Evolutionary conservation across 2,329 filamentous ascomycete genomes (phyloP), one percentile per base, ranked within the genome.

Genomic region (Biscogniauxia mediterranea): DNA sequence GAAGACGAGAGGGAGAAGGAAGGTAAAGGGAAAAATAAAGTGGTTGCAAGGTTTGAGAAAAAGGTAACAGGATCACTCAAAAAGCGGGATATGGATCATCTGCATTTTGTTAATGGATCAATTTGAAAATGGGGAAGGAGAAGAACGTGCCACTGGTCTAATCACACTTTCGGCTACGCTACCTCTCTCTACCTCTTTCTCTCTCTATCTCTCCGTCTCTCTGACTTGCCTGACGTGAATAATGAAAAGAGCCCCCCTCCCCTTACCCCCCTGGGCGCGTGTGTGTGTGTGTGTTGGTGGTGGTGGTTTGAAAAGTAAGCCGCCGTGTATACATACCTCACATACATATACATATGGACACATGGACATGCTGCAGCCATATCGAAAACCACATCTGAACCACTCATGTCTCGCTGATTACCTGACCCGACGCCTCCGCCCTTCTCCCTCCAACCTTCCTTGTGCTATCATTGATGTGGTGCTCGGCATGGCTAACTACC

Each of bases 401-500:
- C 65, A 68, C 57, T 66, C 63, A 65, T 54, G 38, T 62, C 58
- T 53, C 62, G 61, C 63, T 55, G 64, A 65, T 70, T 67, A 66
- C 65, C 61, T 59, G 58, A 56, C 61, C 62, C 63, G 62, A 66
- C 61, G 59, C 51, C 59, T 70, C 68, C 68, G 63, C 54, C 38
- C 56, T 57, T 62, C 64, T 64, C 60, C 28, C 52, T 55, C 56
- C 55, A 25, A 54, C 58, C 59, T 51, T 25, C 11, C 53, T 20
- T 42, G 19, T 50, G 55, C 51, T 54, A 19, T 55, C 62, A 58
- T 59, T 61, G 59, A 59, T 46, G 38, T 46, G 5, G 38, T 46
- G 17, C 15, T 11, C 38, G 38, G 5, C 38, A 46, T 46, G 38
- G 38, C 38, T 46, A 11, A 46, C 38, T 46, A 46, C 38, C 38